Evolutionary conservation across 1,284 basidiomycete species (phyloP).

Genomic region (Cryptococcus sp.): DNA sequence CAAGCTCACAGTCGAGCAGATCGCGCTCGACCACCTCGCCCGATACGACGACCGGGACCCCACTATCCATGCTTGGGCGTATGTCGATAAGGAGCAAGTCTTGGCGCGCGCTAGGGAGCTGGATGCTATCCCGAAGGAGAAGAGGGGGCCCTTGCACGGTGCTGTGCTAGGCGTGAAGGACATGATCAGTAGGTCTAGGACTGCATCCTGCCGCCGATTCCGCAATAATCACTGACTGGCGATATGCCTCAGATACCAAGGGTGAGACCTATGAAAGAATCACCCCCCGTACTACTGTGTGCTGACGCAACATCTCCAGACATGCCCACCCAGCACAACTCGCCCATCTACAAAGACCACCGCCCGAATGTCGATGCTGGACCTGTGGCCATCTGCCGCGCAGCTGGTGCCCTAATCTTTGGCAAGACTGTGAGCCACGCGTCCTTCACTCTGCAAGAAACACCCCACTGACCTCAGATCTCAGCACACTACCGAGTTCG

Average conservation of each 20-base stretch:
- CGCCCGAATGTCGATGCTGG: conserved; percentile 23
- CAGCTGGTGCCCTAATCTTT: conserved; percentile 31
- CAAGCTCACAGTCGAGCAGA: conserved; percentile 16
- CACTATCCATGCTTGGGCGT: conserved; percentile 32
- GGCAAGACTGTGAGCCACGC: conserved; percentile 30
- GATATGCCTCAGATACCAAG: conserved; percentile 13
- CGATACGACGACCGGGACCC: conserved; percentile 32
- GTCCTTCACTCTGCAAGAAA: too few species aligned
- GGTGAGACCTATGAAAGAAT: conserved; percentile 3
- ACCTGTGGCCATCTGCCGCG: conserved; percentile 13
- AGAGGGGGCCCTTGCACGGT: conserved; percentile 33
- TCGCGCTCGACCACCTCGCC: conserved; percentile 22
- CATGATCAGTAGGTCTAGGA: conserved; percentile 24
- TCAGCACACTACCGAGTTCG: conserved; percentile 35
- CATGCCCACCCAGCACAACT: conserved; percentile 33
- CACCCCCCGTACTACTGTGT: neutral
- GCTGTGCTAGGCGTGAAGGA: conserved; percentile 36
- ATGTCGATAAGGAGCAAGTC: conserved; percentile 24
- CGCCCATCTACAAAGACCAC: conserved; percentile 26
- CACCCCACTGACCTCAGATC: neutral
- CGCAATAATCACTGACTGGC: neutral
- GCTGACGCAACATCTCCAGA: conserved; percentile 10
- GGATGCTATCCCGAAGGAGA: conserved; percentile 26
- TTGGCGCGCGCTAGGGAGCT: conserved; percentile 24
- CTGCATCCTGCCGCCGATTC: neutral